Percentiles rank a stretch among this genome's conserved stretches.
Conservation (phyloP, 2,329 filamentous ascomycete species). For the Nemania sp. region DNA sequence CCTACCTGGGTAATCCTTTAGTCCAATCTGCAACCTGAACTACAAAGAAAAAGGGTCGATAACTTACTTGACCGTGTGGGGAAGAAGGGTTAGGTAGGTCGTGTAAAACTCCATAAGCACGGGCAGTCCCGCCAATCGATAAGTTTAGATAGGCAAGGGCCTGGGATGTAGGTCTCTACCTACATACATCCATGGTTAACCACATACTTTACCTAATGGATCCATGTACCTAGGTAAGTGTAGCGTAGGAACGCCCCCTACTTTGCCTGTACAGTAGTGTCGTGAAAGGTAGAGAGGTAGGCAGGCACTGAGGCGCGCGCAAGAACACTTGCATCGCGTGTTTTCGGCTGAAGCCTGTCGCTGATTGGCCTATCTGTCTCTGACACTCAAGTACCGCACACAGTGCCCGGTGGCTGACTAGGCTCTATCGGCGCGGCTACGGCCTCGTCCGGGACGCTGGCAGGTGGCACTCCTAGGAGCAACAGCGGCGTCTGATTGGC, state of each 20-base stretch:
- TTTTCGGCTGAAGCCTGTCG: not conserved
- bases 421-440: slow-evolving; percentile 20
- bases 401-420: slow-evolving; percentile 20
- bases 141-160: not conserved
- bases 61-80: slow-evolving; percentile 1
- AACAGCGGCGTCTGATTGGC: slow-evolving; percentile 13
- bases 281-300: no score
- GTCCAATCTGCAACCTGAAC: not conserved
- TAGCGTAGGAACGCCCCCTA: not conserved
- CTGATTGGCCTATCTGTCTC: slow-evolving; percentile 14
- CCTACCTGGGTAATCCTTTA: not conserved
- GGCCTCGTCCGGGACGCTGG: slow-evolving; percentile 25
- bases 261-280: not conserved
- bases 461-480: slow-evolving; percentile 19
- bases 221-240: no score
- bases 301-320: slow-evolving; percentile 15
- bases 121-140: not conserved
- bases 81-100: no score
- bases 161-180: no score
- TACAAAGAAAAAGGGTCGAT: not conserved
- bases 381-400: slow-evolving; percentile 19
- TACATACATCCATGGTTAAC: no score
- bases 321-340: slow-evolving; percentile 9
- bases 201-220: no score
- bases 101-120: not conserved